These are phyloP conservation scores for Candida mattraensis DNA, from an alignment of 805 yeast species.

Conservation along the genomic window DNA sequence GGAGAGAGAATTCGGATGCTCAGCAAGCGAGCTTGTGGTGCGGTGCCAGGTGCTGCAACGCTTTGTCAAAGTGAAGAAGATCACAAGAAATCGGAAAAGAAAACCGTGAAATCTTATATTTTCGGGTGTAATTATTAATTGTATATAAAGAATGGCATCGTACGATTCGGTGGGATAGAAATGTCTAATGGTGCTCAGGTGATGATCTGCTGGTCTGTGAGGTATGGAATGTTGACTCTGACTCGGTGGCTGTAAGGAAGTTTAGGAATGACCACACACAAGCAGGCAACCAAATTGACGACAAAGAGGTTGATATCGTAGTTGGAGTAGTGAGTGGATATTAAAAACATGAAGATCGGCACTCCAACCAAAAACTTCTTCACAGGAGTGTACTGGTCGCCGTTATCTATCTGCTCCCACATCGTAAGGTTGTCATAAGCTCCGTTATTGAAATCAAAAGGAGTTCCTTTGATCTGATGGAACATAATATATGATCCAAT, in stretches of 20 bases:
- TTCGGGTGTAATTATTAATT: neutral
- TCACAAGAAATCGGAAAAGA: conserved; percentile 8
- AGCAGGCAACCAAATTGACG: conserved; percentile 76
- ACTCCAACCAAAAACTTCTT: conserved; percentile 90
- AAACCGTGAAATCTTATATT: neutral
- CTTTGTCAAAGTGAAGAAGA: conserved; percentile 21
- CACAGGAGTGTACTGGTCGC: conserved; percentile 96
- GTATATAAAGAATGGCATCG: neutral
- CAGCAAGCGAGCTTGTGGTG: conserved; percentile 22
- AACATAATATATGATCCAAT: conserved; percentile 94
- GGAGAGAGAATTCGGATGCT: conserved; percentile 23
- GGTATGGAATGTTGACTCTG: conserved; percentile 59
- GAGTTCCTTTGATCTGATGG: conserved; percentile 94
- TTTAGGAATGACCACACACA: conserved; percentile 88
- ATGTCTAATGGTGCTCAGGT: neutral
- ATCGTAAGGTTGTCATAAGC: conserved; percentile 93
- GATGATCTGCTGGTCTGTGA: conserved; percentile 35
- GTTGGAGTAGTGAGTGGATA: conserved; percentile 86
- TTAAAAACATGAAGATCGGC: conserved; percentile 84
- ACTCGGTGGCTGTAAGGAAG: conserved; percentile 79
- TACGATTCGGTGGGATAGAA: conserved; percentile 1
- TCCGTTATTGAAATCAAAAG: conserved; percentile 94
- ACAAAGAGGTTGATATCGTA: conserved; percentile 79
- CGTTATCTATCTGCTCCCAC: conserved; percentile 95
- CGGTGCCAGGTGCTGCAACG: conserved; percentile 22